Evolutionary conservation across 2,329 filamentous ascomycete species (phyloP), one percentile per base, ranked within the genome.

Genomic region (Botryotinia calthae): DNA sequence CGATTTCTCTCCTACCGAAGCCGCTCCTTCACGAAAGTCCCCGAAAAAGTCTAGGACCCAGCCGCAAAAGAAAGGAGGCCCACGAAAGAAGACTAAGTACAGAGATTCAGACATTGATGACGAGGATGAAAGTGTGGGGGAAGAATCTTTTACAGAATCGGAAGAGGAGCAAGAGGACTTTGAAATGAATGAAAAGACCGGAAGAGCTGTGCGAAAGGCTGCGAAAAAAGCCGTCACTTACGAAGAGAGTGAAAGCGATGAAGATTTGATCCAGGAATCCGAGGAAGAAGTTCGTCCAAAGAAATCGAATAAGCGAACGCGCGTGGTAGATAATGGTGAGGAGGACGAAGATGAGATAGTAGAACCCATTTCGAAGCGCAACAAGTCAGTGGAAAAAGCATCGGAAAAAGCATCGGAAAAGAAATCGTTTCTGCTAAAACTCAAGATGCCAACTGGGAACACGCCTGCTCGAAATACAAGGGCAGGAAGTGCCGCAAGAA

Each of bases 71-170:
- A 78, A 78, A 72, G 79, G 76, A 46, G 77, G 79, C 25, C 80
- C 81, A 37, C 84, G 81, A 77, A 83, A 82, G 68, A 78, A 79
- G 56, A 80, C 79, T 70, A 84, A 81, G 74, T 91, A 91, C 76
- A 79, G 82, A 69, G 89, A 88, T 16, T 90, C 88, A 2, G 89
- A 91, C 75, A 89, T 91, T 68, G 87, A 89, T 71, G 86, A 89
- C 7, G 78, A 80, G 20, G 86, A 85, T 8, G 87, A 90, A 73
- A 87, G 85, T 69, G 44, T 79, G n/a, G 69, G 77, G 73, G 86
- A 86, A 73, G 86, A 86, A 64, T 87, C 85, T 4, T 89, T 86
- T 70, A 82, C 79, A 16, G 85, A 84, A 46, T 81, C 81, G 22
- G 83, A 83, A 28, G 80, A 82, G 10, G 82, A 83, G 37, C 79